Evolutionary conservation across 495 filamentous ascomycete species (phyloP).

Genomic region (Geopyxis carbonaria): DNA sequence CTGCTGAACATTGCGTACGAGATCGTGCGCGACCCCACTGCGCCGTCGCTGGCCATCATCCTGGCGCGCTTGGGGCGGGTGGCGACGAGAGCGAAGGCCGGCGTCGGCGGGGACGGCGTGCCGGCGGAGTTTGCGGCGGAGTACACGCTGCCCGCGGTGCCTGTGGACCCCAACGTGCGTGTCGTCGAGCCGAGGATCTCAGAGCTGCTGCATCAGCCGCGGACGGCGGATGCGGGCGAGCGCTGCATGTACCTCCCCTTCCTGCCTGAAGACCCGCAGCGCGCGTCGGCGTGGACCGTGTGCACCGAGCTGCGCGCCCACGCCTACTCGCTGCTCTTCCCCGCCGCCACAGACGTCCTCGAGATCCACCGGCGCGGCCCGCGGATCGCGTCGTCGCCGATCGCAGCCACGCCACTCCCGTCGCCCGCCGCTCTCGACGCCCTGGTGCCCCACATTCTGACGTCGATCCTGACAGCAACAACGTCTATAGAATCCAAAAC

Average conservation of each 20-base stretch:
- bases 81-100: constrained; percentile 4
- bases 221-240: not conserved
- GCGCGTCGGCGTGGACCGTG: constrained; percentile 15
- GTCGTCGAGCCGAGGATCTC: constrained; percentile 14
- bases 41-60: constrained; percentile 1
- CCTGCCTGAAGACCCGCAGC: constrained; percentile 18
- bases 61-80: constrained; percentile 5
- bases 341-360: not conserved
- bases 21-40: not conserved
- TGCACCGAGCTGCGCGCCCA: constrained; percentile 6
- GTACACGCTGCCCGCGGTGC: constrained; percentile 7
- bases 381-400: constrained; percentile 7
- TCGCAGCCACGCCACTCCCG: not conserved
- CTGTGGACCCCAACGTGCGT: not conserved
- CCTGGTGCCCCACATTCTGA: too few species aligned
- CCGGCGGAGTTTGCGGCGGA: constrained; percentile 6
- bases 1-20: constrained; percentile 11
- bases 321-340: constrained; percentile 16
- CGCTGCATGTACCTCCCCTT: constrained; percentile 18
- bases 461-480: too few species aligned
- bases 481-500: too few species aligned
- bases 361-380: constrained; percentile 15
- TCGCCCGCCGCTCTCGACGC: not conserved
- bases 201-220: constrained; percentile 8
- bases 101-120: constrained; percentile 3